Conservation (phyloP, 2,329 filamentous ascomycete genomes). For the Aspergillus puulaauensis region DNA sequence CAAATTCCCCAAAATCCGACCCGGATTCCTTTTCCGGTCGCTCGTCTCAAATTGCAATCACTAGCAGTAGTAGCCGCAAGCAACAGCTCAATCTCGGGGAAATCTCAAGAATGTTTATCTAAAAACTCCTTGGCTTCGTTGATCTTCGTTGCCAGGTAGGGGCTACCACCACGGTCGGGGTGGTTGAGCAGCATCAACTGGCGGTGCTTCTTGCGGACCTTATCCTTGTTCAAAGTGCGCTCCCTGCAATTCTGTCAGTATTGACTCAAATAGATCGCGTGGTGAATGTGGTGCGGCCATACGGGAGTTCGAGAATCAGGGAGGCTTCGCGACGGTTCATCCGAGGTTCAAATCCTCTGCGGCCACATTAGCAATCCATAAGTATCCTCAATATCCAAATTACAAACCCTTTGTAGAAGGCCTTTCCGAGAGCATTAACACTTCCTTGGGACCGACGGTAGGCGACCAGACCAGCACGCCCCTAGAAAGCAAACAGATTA, state of each 20-base stretch:
- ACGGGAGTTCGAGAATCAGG: slow-evolving; percentile 88
- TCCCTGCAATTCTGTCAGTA: slow-evolving; percentile 59
- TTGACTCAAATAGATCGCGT: background rate
- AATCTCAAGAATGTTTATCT: slow-evolving; percentile 63
- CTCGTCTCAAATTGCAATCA: background rate
- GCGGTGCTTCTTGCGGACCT: slow-evolving; percentile 91
- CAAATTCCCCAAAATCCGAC: background rate
- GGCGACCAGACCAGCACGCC: slow-evolving; percentile 87
- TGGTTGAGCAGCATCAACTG: slow-evolving; percentile 97
- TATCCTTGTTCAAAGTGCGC: slow-evolving; percentile 82
- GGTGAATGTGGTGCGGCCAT: slow-evolving; percentile 34
- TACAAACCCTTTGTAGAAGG: slow-evolving; percentile 82
- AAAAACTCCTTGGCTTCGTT: slow-evolving; percentile 97
- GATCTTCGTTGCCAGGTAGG: slow-evolving; percentile 94
- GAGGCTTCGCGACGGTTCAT: slow-evolving; percentile 93
- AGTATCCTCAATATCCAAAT: background rate
- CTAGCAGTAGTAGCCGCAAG: background rate
- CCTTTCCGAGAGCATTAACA: slow-evolving; percentile 77
- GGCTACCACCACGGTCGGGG: slow-evolving; percentile 93
- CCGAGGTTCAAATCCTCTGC: slow-evolving; percentile 80
- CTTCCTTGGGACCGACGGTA: slow-evolving; percentile 71
- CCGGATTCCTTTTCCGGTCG: slow-evolving; percentile 6
- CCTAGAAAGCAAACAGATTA: slow-evolving; percentile 53
- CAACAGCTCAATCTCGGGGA: background rate
- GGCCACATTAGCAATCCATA: slow-evolving; percentile 13